A percentile compares a stretch with the other conserved stretches of the same genome.
These are phyloP conservation scores for Microdochium nivale DNA, from an alignment of 2,329 filamentous ascomycete genomes.

Conservation along the genomic window DNA sequence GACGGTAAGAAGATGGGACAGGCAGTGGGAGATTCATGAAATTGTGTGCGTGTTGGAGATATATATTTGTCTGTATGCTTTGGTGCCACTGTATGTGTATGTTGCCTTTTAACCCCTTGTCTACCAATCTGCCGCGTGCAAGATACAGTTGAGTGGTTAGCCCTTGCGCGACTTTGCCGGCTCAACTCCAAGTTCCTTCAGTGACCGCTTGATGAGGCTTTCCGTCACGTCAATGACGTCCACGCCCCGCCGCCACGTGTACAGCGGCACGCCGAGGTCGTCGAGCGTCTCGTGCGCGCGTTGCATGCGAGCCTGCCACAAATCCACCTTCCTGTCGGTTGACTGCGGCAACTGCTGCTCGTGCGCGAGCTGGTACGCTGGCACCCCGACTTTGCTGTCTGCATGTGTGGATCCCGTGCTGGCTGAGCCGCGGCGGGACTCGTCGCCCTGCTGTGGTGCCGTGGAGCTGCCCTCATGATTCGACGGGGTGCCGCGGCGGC, in stretches of 20 bases:
- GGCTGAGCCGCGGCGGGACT: slow-evolving; percentile 20
- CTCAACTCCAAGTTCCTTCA: slow-evolving; percentile 29
- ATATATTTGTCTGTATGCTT: no score
- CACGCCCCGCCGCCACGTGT: slow-evolving; percentile 64
- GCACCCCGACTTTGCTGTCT: slow-evolving; percentile 8
- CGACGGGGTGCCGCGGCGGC: slow-evolving; percentile 29
- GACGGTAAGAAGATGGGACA: no score
- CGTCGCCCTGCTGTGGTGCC: slow-evolving; percentile 10
- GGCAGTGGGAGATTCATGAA: no score
- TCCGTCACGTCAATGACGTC: slow-evolving; percentile 63
- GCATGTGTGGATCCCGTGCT: slow-evolving; percentile 10
- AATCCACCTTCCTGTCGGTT: slow-evolving; percentile 59
- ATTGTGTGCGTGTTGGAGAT: no score
- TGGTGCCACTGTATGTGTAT: no score
- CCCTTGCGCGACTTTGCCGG: slow-evolving; percentile 1
- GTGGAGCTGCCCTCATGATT: background rate
- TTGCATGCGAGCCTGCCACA: slow-evolving; percentile 63
- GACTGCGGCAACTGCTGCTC: slow-evolving; percentile 1
- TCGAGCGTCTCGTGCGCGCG: slow-evolving; percentile 54
- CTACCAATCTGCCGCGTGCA: no score
- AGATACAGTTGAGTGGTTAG: background rate
- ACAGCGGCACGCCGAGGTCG: slow-evolving; percentile 56
- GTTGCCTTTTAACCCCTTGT: no score
- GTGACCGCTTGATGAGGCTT: slow-evolving; percentile 49
- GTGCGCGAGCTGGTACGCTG: slow-evolving; percentile 4